Evolutionary conservation across 2,329 filamentous ascomycete species (phyloP).

Genomic region (Exserohilum turcica): DNA sequence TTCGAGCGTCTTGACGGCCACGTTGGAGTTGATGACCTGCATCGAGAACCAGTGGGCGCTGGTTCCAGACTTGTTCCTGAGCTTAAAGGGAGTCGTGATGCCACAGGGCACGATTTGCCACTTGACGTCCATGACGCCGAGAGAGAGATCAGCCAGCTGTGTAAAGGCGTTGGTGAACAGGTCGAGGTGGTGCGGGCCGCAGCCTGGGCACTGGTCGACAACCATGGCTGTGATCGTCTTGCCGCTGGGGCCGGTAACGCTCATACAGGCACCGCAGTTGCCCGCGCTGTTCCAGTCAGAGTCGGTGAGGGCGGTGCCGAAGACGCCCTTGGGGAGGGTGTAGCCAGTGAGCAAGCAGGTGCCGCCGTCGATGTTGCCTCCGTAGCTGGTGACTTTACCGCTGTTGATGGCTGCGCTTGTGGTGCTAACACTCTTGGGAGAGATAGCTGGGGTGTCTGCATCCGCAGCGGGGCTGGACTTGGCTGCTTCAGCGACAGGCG

Average conservation of each 20-base stretch:
- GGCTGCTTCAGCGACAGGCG: neutral
- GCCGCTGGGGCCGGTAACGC: conserved; percentile 62
- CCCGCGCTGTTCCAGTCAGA: conserved; percentile 61
- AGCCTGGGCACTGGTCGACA: conserved; percentile 63
- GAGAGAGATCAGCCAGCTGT: conserved; percentile 51
- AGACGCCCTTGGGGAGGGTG: conserved; percentile 63
- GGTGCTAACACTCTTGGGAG: neutral
- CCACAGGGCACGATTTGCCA: conserved; percentile 60
- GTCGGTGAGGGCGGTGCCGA: conserved; percentile 66
- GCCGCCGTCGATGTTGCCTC: conserved; percentile 58
- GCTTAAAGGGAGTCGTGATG: conserved; percentile 55
- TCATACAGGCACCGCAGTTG: conserved; percentile 66
- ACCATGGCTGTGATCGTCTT: conserved; percentile 69
- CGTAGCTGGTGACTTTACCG: conserved; percentile 47
- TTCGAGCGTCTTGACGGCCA: conserved; percentile 61
- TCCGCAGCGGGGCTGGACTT: conserved; percentile 9
- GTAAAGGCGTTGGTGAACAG: conserved; percentile 60
- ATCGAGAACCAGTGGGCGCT: conserved; percentile 63
- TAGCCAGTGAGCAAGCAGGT: conserved; percentile 68
- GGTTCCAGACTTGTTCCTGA: conserved; percentile 61
- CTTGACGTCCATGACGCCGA: conserved; percentile 56
- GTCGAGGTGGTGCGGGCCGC: conserved; percentile 60
- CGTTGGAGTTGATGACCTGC: conserved; percentile 68
- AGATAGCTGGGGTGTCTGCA: neutral
- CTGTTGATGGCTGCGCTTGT: conserved; percentile 18